Evolutionary conservation across 352 stramenopile genomes (phyloP).

Genomic region (Elongisporangium undulatum): DNA sequence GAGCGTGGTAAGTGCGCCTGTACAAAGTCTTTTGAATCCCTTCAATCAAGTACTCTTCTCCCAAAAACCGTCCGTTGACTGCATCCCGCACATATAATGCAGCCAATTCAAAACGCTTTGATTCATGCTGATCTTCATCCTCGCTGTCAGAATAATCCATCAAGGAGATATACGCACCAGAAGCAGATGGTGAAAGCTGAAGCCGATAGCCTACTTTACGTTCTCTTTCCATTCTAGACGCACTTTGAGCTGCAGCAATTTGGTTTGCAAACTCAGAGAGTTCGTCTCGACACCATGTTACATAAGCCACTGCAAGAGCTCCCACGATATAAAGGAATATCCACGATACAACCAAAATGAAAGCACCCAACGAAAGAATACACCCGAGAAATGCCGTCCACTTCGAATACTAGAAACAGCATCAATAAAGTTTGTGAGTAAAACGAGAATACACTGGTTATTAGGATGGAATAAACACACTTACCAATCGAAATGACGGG

Average conservation of each 20-base stretch:
- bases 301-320: slow-evolving; percentile 15
- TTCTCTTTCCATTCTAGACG: not conserved
- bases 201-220: not conserved
- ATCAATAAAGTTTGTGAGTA: not conserved
- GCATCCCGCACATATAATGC: slow-evolving; percentile 45
- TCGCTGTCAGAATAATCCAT: slow-evolving; percentile 7
- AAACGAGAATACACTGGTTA: not conserved
- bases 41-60: slow-evolving; percentile 41
- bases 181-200: slow-evolving; percentile 4
- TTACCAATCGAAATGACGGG: slow-evolving; percentile 41
- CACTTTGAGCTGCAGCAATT: not conserved
- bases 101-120: slow-evolving; percentile 28
- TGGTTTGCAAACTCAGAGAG: not conserved
- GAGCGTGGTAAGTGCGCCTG: slow-evolving; percentile 45
- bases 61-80: slow-evolving; percentile 39
- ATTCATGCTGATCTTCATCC: slow-evolving; percentile 1
- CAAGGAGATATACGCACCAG: not conserved
- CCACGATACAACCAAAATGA: slow-evolving; percentile 44
- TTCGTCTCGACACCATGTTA: not conserved
- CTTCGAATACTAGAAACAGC: slow-evolving; percentile 30
- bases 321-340: slow-evolving; percentile 24
- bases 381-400: slow-evolving; percentile 44
- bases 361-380: slow-evolving; percentile 27
- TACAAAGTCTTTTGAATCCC: slow-evolving; percentile 39
- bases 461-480: slow-evolving; percentile 1